These are phyloP conservation scores for Paraurostyla sp. DNA, from an alignment of 73 alveolate species.

Conservation along the genomic window DNA sequence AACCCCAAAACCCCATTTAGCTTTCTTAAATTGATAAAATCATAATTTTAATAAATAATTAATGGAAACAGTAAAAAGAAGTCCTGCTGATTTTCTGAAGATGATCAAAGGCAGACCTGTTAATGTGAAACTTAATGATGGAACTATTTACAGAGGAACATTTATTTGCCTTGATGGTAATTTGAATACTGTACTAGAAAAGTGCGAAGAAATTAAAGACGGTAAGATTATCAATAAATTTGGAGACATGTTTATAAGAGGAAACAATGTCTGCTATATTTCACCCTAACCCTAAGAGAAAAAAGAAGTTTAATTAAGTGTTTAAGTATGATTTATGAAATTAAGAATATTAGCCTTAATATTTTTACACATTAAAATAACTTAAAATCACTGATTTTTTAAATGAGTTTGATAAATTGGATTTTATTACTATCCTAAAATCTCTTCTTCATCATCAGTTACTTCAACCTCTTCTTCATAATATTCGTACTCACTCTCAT, in stretches of 20 bases:
- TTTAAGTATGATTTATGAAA: too few relatives aligned
- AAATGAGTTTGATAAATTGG: too few relatives aligned
- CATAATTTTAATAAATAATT: background rate
- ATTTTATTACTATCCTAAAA: background rate
- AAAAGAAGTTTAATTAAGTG: too few relatives aligned
- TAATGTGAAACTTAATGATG: slow-evolving; percentile 35
- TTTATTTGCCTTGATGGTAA: slow-evolving; percentile 51
- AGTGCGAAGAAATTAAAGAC: slow-evolving; percentile 52
- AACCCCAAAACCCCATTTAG: too few relatives aligned
- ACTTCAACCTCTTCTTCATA: slow-evolving; percentile 42
- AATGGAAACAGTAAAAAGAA: slow-evolving; percentile 25
- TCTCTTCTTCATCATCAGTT: background rate
- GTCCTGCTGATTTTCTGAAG: slow-evolving; percentile 48
- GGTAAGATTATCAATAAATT: slow-evolving; percentile 26
- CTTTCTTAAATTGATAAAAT: too few relatives aligned
- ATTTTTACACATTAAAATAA: too few relatives aligned
- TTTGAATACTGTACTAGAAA: slow-evolving; percentile 44
- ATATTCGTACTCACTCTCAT: slow-evolving; percentile 42
- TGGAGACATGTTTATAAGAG: slow-evolving; percentile 65
- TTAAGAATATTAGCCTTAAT: too few relatives aligned
- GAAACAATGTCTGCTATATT: slow-evolving; percentile 41
- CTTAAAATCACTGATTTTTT: too few relatives aligned
- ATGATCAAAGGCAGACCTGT: slow-evolving; percentile 35
- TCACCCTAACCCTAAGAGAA: too few relatives aligned
- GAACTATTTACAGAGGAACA: slow-evolving; percentile 21